Base-by-base conservation (phyloP, 352 stramenopile genomes). In the Peronospora belbahrii region DNA sequence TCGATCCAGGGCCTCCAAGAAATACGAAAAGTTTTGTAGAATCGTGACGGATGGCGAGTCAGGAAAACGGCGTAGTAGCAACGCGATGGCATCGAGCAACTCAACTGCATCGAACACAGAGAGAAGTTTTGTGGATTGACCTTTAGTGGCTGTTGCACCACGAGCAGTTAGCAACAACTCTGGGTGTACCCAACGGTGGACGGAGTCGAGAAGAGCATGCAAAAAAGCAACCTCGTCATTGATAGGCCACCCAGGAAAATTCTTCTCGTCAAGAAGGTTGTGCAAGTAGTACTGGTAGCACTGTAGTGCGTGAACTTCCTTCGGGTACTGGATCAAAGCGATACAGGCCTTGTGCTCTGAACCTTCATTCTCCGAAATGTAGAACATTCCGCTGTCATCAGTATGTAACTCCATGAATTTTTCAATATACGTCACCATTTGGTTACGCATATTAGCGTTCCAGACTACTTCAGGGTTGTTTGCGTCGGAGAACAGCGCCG, bases 251-350 rank as follows among this genome's bases (percentile, higher is more conserved):
- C 78, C 78, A n/a, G 82, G 82, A 48, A 89, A 94, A 28, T 76
- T 68, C 41, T 87, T 77, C 39, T 92, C 82, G 39, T 94, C 79
- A 17, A 94, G 48, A 17, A 94, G 52, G 42, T 94, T 94, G 57
- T 90, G 75, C 15, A 94, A 46, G 17, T 94, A 94, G 52, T 94
- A 94, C 52, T 91, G 79, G 37, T 94, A 89, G 53, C 77, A 88
- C 53, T 94, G 82, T 7, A 94, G 61, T 17, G 75, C 77, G 37
- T 94, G 81, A 3, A 91, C 82, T 68, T 94, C 74, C 23, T 77
- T 68, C 25, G 82, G 82, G 39, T 94, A 94, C 47, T 87, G 57
- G 17, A 93, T 91, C 13, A 90, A 42, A 19, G 82, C 65, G 35
- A 87, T 79, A 35, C 74, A 88, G 24, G 67, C 76, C 57, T 91